phyloP scores from a whole-genome alignment of 306 rosid species.

The Ormosia semicastrata region DNA sequence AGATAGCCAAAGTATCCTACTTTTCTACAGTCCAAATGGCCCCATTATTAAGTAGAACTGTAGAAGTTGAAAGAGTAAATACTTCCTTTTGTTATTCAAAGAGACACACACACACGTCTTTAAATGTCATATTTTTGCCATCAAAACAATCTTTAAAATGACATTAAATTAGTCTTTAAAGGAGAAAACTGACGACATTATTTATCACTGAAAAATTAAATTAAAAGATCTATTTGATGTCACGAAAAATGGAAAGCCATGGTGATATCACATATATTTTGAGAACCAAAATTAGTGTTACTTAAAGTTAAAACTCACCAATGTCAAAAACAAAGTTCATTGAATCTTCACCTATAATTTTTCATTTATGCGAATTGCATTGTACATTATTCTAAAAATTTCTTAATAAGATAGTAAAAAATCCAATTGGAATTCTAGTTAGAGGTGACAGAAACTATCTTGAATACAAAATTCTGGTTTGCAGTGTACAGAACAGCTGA shows the following conservation, averaged over 20 bases:
- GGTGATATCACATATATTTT: not conserved
- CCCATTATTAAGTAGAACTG: not conserved
- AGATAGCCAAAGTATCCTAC: too few species aligned
- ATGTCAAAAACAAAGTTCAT: not conserved
- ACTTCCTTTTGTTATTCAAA: not conserved
- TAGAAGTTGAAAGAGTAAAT: not conserved
- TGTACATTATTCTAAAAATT: not conserved
- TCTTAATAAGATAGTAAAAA: too few species aligned
- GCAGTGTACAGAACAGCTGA: not conserved
- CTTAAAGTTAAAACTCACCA: not conserved
- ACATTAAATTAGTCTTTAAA: not conserved
- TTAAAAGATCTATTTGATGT: not conserved
- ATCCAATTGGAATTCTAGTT: not conserved
- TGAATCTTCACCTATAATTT: not conserved
- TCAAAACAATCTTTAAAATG: not conserved
- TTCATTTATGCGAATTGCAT: not conserved
- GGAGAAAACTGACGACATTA: not conserved
- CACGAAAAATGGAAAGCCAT: not conserved
- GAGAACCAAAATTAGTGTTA: not conserved
- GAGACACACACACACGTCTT: too few species aligned
- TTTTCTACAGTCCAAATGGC: too few species aligned
- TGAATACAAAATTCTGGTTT: not conserved
- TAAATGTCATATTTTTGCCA: too few species aligned
- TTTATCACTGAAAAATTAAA: not conserved
- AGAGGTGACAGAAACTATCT: not conserved